Base-by-base conservation (phyloP, 805 yeast species). In the Starmerella bacillaris region DNA sequence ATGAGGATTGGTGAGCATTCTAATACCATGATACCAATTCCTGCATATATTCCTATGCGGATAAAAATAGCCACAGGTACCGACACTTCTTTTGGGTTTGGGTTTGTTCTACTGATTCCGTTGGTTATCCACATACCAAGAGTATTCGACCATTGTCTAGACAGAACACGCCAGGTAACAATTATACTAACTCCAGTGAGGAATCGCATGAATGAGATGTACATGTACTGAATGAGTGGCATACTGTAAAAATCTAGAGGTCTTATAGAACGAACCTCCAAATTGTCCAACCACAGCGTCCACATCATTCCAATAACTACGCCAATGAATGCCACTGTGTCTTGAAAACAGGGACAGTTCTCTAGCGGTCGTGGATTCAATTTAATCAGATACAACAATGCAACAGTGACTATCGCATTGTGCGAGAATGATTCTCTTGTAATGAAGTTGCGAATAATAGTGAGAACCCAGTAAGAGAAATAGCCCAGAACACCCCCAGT, bases 281-380 rank as follows among this genome's bases (percentile, higher is more conserved):
- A 21, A 12, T 26, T 24, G 11, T 22, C 30, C 17, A 31, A 16
- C n/a, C 4, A 30, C 16, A 33, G 33, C 29, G 34, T 24, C 48
- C 48, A 44, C 72, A 76, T 72, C 45, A 67, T 70, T 15, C 73
- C 64, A 18, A 76, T 43, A 41, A 78, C 89, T 5, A 77, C 47
- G 0, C 98, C 98, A 30, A 72, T 58, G 48, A 86, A 86, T 4
- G 96, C 92, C 21, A 86, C 93, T 15, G 83, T 72, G 53, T 86
- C 98, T 50, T 84, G 94, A 51, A 76, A 86, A 54, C 98, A 89
- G 1, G 98, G 98, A 51, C 98, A 86, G 45, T 74, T 77, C 47
- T 89, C 98, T 16, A 78, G 72, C 2, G 96, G 96, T 38, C 67
- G 70, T 0, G 83, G 78, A 56, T 30, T 24, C 28, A 31, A 31